Base-by-base conservation (phyloP, 352 stramenopile species). In the Globisporangium spiculum region DNA sequence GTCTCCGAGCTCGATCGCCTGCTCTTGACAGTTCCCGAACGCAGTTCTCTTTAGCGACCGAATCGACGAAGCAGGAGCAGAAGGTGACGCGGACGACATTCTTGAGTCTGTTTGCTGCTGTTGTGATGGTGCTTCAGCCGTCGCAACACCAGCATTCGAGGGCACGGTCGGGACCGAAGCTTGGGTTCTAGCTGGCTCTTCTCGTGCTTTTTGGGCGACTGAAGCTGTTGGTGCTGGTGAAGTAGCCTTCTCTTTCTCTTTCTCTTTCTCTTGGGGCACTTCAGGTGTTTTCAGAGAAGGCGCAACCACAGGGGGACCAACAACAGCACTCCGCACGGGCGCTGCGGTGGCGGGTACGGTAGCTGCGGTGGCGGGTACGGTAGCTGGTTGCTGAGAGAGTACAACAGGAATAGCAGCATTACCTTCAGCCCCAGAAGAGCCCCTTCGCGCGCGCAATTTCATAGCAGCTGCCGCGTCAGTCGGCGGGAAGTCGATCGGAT, bases 1-100 rank as follows among this genome's bases (percentile, higher is more conserved):
- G 20, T 71, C 67, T 5, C 67, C 67, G 38, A 68, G 60, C 18
- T 75, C 73, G 22, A 69, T 61, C 6, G 36, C 46, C 20, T 63
- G 53, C 27, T 48, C 50, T 27, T 70, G 18, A 22, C 27, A 53
- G 16, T 36, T 27, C 4, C 63, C 63, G 24, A 26, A 66, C 27
- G 48, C 60, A 12, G 44, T 36, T 44, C 60, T 36, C 48, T 66
- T 66, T 30, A 66, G 26, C 27, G 48, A 60, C 2, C 27, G 48
- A 32, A 44, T 32, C 22, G 60, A 48, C 3, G 32, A 16, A 22
- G 20, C 20, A 14, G 30, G 50, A 10, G 36, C 7, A 22, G 57
- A 18, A 38, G 56, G 4, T 20, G 16, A 52, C 7, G 2, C 0
- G n/a, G 44, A 10, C 32, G 32, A 38, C 54, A 22, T 20, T 14